Evolutionary conservation across 495 filamentous ascomycete species (phyloP).

Genomic region (Hypoxylon lienhwacheense): DNA sequence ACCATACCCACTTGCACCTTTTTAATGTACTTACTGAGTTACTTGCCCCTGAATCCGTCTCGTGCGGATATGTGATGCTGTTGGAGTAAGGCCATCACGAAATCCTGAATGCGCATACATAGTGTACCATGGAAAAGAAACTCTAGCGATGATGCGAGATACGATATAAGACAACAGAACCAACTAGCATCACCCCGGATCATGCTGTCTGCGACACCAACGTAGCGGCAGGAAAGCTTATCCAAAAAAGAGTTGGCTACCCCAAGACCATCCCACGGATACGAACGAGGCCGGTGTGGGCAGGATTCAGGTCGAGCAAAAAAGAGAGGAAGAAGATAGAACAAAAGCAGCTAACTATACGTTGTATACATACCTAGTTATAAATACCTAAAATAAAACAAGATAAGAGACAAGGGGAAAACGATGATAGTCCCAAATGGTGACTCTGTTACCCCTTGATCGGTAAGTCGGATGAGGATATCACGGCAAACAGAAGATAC

Average conservation of each 20-base stretch:
- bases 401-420: slow-evolving; percentile 38
- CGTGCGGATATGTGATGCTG: too few species aligned
- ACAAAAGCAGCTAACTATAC: too few species aligned
- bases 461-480: slow-evolving; percentile 41
- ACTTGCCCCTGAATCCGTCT: too few species aligned
- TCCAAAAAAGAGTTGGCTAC: slow-evolving; percentile 40
- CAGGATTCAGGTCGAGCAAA: slow-evolving; percentile 24
- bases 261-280: slow-evolving; percentile 44
- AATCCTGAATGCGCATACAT: too few species aligned
- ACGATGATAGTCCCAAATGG: slow-evolving; percentile 40
- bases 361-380: too few species aligned
- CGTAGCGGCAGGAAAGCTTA: slow-evolving; percentile 35
- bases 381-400: too few species aligned
- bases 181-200: slow-evolving; percentile 8
- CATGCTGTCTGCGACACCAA: slow-evolving; percentile 35
- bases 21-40: too few species aligned
- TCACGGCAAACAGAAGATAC: slow-evolving; percentile 35
- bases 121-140: too few species aligned
- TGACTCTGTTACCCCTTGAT: slow-evolving; percentile 43
- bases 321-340: slow-evolving; percentile 28
- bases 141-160: too few species aligned
- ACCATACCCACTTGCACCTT: too few species aligned
- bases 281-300: slow-evolving; percentile 34
- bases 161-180: slow-evolving; percentile 19
- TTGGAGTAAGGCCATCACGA: too few species aligned